These are phyloP conservation scores for Gardenia jasminoides DNA, from an alignment of 257 asterid species.

Conservation along the genomic window DNA sequence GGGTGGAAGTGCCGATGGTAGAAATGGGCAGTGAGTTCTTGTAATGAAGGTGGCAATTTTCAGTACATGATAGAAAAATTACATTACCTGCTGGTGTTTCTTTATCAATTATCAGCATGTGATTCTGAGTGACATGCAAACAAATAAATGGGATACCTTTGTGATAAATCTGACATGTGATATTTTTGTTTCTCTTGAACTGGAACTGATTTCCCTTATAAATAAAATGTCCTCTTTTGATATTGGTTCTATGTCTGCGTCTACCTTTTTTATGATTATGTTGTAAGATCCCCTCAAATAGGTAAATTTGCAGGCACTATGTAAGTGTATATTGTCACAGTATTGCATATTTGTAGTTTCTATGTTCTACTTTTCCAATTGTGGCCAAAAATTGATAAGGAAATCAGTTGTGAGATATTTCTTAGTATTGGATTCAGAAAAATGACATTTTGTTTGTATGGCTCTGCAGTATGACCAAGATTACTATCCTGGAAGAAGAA, in stretches of 20 bases:
- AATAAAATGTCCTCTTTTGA: not conserved
- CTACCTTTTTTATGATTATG: not conserved
- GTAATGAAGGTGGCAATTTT: not conserved
- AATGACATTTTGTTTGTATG: conserved; percentile 18
- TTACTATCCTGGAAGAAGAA: conserved; percentile 93
- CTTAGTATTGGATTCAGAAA: not conserved
- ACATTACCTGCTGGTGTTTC: not conserved
- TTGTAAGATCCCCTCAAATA: not conserved
- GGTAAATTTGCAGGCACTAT: not conserved
- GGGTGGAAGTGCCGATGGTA: not conserved
- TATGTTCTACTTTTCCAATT: not conserved
- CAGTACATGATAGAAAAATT: not conserved
- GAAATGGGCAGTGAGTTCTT: not conserved
- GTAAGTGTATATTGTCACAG: not conserved
- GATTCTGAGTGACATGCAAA: not conserved
- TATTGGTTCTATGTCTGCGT: not conserved
- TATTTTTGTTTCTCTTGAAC: not conserved
- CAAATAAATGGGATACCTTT: not conserved
- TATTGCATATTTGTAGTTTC: not conserved
- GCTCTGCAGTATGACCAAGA: conserved; percentile 79
- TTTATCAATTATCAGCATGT: too few relatives aligned
- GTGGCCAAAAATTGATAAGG: not conserved
- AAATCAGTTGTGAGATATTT: not conserved
- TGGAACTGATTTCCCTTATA: not conserved
- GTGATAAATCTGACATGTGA: too few relatives aligned